Conservation (phyloP, 139 green algal genomes). For the Coelastrella sp. region DNA sequence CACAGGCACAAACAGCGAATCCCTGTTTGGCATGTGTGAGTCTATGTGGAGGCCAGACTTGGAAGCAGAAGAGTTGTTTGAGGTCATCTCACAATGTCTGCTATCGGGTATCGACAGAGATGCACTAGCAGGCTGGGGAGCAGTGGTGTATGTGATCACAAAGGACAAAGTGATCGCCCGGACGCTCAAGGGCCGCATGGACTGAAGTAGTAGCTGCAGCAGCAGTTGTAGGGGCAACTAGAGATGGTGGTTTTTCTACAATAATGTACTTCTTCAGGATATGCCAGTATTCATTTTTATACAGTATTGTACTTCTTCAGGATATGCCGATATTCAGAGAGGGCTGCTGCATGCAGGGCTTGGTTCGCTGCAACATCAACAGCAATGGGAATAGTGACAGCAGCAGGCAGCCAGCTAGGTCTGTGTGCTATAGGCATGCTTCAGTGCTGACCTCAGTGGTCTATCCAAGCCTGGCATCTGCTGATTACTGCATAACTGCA, state of each 20-base stretch:
- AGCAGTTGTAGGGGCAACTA: not conserved
- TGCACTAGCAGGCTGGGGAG: constrained; percentile 96
- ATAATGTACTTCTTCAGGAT: too few species aligned
- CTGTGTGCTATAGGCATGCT: too few species aligned
- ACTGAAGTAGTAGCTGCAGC: constrained; percentile 62
- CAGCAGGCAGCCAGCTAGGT: too few species aligned
- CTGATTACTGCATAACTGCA: too few species aligned
- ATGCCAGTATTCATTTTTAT: not conserved
- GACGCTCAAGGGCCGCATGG: constrained; percentile 93
- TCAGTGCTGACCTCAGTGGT: too few species aligned
- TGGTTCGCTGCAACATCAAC: not conserved
- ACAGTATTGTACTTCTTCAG: too few species aligned
- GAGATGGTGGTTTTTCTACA: not conserved
- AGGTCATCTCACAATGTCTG: constrained; percentile 93
- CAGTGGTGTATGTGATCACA: constrained; percentile 94
- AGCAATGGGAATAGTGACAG: not conserved
- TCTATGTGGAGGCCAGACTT: constrained; percentile 93
- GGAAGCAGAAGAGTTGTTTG: constrained; percentile 97
- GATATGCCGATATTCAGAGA: not conserved
- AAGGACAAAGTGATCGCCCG: constrained; percentile 85
- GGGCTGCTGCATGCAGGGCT: not conserved
- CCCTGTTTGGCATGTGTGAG: constrained; percentile 97
- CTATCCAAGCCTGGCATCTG: too few species aligned
- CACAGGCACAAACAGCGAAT: constrained; percentile 88
- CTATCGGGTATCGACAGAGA: constrained; percentile 93